Percentiles rank a stretch among this genome's conserved stretches.
Evolutionary conservation across 441 rosid species (phyloP).

Genomic region (Capsella rubella): DNA sequence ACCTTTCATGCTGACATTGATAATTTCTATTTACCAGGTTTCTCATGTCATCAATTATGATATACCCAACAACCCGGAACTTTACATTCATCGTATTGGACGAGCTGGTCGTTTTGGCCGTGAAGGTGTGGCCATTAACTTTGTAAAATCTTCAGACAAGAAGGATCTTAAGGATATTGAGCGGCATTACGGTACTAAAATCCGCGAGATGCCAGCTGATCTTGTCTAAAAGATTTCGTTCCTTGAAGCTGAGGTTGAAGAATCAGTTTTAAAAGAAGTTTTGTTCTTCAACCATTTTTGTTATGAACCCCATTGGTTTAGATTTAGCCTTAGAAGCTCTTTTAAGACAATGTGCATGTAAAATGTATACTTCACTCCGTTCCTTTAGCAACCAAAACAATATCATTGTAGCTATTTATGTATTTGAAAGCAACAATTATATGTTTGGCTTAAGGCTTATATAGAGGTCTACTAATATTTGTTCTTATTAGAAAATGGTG

Average conservation of each 20-base stretch:
- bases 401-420: neutral
- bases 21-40: slow-evolving; percentile 51
- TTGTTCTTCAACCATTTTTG: neutral
- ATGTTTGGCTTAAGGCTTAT: neutral
- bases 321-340: slow-evolving; percentile 8
- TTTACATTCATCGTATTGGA: slow-evolving; percentile 93
- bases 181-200: slow-evolving; percentile 86
- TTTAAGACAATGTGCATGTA: neutral
- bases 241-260: slow-evolving; percentile 17
- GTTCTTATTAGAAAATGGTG: neutral
- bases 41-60: slow-evolving; percentile 95
- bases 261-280: slow-evolving; percentile 11
- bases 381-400: neutral
- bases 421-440: neutral
- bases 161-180: slow-evolving; percentile 89
- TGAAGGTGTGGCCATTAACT: slow-evolving; percentile 95
- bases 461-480: neutral
- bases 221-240: slow-evolving; percentile 51
- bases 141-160: slow-evolving; percentile 85
- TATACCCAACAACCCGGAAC: slow-evolving; percentile 91
- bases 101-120: slow-evolving; percentile 98
- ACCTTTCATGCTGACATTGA: slow-evolving; percentile 7
- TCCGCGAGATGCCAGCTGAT: slow-evolving; percentile 96
- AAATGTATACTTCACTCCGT: neutral
- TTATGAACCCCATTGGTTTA: neutral